Evolutionary conservation across 2,329 filamentous ascomycete genomes (phyloP).

Genomic region (Monosporascus sp.): DNA sequence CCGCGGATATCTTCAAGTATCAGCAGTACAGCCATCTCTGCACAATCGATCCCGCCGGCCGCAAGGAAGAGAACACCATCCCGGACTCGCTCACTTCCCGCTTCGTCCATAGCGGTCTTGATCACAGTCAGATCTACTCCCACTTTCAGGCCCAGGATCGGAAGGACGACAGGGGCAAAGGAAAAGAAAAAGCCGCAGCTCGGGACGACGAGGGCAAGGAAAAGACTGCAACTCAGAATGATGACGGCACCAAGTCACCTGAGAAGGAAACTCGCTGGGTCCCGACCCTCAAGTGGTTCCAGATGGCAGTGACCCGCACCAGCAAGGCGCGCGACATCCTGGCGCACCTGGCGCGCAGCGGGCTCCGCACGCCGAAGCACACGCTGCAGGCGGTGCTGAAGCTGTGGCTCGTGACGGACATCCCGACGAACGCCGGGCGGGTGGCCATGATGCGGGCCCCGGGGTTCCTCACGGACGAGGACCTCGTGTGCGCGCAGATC

Average conservation of each 20-base stretch:
- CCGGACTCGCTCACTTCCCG: too few relatives aligned
- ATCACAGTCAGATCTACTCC: too few relatives aligned
- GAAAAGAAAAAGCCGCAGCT: too few relatives aligned
- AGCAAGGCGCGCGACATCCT: conserved; percentile 57
- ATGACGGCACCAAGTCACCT: conserved; percentile 15
- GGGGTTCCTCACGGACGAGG: conserved; percentile 50
- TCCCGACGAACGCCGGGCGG: conserved; percentile 52
- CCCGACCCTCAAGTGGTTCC: conserved; percentile 63
- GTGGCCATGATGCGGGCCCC: conserved; percentile 47
- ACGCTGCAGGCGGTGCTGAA: conserved; percentile 52
- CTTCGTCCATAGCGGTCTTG: too few relatives aligned
- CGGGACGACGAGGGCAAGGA: too few relatives aligned
- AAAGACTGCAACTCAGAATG: too few relatives aligned
- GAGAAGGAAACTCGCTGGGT: conserved; percentile 36
- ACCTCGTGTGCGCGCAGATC: conserved; percentile 57
- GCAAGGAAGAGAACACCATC: conserved; percentile 7
- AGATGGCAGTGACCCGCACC: conserved; percentile 59
- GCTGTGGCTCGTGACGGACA: conserved; percentile 70
- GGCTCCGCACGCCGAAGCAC: conserved; percentile 49
- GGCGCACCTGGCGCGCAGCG: conserved; percentile 52
- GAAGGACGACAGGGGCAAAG: too few relatives aligned
- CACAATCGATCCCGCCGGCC: conserved; percentile 10
- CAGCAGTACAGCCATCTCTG: conserved; percentile 13
- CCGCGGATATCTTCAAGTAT: neutral
- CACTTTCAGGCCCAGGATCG: too few relatives aligned